Evolutionary conservation across 78 protist genomes (phyloP).

Genomic region (Pigoraptor vietnamica): DNA sequence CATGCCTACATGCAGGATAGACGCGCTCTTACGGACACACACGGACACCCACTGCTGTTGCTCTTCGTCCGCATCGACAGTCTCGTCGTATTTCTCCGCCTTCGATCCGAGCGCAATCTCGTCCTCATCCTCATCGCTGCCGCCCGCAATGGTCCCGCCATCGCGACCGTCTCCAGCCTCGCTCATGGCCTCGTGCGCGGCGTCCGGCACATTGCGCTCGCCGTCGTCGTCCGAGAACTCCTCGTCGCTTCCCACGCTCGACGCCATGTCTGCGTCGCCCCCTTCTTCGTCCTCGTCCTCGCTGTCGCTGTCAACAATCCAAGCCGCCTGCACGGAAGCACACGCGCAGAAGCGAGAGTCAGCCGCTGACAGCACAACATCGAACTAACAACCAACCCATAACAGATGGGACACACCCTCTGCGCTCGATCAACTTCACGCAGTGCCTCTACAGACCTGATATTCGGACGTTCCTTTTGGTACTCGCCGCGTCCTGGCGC

Average conservation of each 20-base stretch:
- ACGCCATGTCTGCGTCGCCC: background rate
- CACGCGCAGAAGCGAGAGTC: background rate
- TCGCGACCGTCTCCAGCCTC: background rate
- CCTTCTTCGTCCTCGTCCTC: slow-evolving; percentile 11
- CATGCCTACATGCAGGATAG: too few species aligned
- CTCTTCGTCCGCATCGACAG: background rate
- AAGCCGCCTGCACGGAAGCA: slow-evolving; percentile 45
- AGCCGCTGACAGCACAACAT: too few species aligned
- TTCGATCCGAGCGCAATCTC: background rate
- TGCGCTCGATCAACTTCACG: too few species aligned
- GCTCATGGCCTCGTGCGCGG: background rate
- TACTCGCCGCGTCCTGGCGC: background rate
- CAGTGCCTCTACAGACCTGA: slow-evolving; percentile 36
- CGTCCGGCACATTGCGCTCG: background rate
- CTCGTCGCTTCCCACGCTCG: background rate
- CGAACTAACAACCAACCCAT: too few species aligned
- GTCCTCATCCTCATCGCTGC: background rate
- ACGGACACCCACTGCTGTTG: background rate
- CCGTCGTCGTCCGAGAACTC: background rate
- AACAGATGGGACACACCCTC: too few species aligned
- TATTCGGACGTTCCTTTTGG: slow-evolving; percentile 58
- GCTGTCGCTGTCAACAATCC: slow-evolving; percentile 46
- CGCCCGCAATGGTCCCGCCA: background rate
- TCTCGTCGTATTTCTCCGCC: background rate
- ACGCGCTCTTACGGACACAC: too few species aligned